Percentiles rank a stretch among this genome's conserved stretches.
Conservation (phyloP, 192 early-diverging fungal genomes). For the Coemansia sp. region DNA sequence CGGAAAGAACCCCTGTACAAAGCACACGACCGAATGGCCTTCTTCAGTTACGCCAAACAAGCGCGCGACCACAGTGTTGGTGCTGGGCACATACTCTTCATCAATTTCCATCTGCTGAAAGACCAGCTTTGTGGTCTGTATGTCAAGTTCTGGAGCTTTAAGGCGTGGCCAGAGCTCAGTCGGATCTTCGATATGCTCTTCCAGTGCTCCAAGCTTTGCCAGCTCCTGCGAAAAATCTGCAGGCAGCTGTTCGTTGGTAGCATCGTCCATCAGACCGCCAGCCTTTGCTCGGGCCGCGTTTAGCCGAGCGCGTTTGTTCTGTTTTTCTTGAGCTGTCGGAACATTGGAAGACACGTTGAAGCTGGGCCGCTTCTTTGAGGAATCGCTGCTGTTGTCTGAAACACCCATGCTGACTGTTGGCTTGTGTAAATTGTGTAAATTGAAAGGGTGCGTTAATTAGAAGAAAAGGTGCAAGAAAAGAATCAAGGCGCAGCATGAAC, state of each 20-base stretch:
- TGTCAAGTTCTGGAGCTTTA: slow-evolving; percentile 28
- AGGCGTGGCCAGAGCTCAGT: slow-evolving; percentile 29
- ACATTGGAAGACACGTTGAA: slow-evolving; percentile 38
- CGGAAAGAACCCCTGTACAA: slow-evolving; percentile 85
- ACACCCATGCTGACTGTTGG: slow-evolving; percentile 4
- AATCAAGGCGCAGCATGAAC: neutral
- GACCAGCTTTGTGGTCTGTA: slow-evolving; percentile 54
- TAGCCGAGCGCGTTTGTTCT: slow-evolving; percentile 47
- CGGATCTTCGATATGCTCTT: slow-evolving; percentile 29
- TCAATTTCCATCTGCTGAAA: slow-evolving; percentile 98
- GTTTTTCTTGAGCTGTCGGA: slow-evolving; percentile 16
- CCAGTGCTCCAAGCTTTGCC: slow-evolving; percentile 34
- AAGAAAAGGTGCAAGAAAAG: neutral
- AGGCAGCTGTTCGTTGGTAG: slow-evolving; percentile 26
- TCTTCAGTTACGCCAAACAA: slow-evolving; percentile 87
- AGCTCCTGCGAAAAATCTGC: slow-evolving; percentile 56
- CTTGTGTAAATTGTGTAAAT: neutral
- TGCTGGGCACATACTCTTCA: slow-evolving; percentile 63
- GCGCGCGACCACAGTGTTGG: slow-evolving; percentile 64
- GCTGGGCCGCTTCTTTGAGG: slow-evolving; percentile 9
- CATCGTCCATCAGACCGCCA: slow-evolving; percentile 25
- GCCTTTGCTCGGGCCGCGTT: slow-evolving; percentile 27
- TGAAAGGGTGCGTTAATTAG: neutral
- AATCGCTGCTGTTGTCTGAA: neutral
- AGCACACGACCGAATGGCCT: slow-evolving; percentile 89